Evolutionary conservation across 2,329 filamentous ascomycete species (phyloP).

Genomic region (Rutstroemia sp.): DNA sequence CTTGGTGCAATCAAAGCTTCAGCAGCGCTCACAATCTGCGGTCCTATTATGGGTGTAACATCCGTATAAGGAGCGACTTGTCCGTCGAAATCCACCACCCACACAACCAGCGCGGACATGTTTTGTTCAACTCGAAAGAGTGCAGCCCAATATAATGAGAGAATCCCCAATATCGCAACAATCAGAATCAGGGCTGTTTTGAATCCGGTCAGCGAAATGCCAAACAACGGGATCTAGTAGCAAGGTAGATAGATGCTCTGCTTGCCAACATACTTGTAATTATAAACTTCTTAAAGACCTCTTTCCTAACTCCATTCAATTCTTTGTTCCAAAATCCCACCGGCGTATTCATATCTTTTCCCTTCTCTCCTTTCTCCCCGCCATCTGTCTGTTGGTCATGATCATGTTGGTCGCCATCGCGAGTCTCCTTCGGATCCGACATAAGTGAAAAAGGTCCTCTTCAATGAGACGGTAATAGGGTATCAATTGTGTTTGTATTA

Average conservation of each 20-base stretch:
- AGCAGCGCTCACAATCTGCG: conserved; percentile 40
- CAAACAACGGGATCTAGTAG: conserved; percentile 25
- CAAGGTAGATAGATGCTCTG: conserved; percentile 23
- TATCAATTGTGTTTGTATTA: too few relatives aligned
- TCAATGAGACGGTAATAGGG: too few relatives aligned
- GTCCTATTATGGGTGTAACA: conserved; percentile 47
- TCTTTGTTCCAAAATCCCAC: conserved; percentile 21
- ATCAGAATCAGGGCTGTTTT: neutral
- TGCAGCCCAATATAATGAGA: conserved; percentile 56
- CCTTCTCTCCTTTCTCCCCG: conserved; percentile 6
- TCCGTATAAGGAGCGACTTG: conserved; percentile 42
- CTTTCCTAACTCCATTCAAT: conserved; percentile 12
- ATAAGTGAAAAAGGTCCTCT: too few relatives aligned
- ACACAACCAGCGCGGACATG: conserved; percentile 41
- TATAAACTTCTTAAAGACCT: conserved; percentile 18
- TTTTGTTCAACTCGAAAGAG: conserved; percentile 45
- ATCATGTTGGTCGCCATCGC: neutral
- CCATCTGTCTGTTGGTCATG: neutral
- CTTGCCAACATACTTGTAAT: conserved; percentile 18
- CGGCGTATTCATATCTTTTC: conserved; percentile 8
- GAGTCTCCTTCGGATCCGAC: neutral
- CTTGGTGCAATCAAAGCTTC: conserved; percentile 31
- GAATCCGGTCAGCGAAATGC: neutral
- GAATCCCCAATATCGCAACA: conserved; percentile 28
- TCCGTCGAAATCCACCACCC: conserved; percentile 57